Evolutionary conservation across 371 early-diverging fungal genomes (phyloP), one percentile per base, ranked within the genome.

Genomic region (Rhizopus delemar): DNA sequence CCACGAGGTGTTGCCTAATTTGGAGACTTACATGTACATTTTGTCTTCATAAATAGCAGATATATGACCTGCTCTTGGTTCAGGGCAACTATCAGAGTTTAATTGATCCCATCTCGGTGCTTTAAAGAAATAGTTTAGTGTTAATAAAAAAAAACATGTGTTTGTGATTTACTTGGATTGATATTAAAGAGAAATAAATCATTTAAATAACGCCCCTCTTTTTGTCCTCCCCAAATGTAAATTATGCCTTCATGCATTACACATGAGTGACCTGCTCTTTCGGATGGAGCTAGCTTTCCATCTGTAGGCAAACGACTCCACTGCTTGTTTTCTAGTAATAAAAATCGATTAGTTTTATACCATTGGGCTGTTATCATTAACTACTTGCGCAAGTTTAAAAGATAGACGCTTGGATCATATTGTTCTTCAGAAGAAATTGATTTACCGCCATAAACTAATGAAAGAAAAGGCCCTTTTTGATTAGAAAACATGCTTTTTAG

Each of bases 221-320:
- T 68, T 16, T 86, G 86, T 2, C 92, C 92, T 56, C 92, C 90
- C 72, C 84, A 86, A 52, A 91, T 71, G 56, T 84, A 89, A 74
- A 91, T 82, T 34, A 79, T 76, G n/a, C 86, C 85, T 5, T 87
- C 86, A 29, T 81, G 71, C 13, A 82, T 73, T 34, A 81, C 79
- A 6, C 84, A 83, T 8, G 88, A 71, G 67, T 91, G 91, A 32
- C 87, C 87, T 60, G 81, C 82, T 59, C 91, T 83, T 35, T 88
- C 90, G 7, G 64, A 59, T 34, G 88, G 87, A 36, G 74, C 58
- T 39, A 15, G 15, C 5, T 15, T 43, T 43, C 43, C 15, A n/a
- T 29, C 35, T 7, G 15, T 3, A 29, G n/a, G 15, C n/a, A 43
- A 43, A 1, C 43, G 43, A n/a, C 13, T 43, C 70, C 70, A 13